Conservation (phyloP, 768 basidiomycete genomes). For the Xerocomellus intermedius region DNA sequence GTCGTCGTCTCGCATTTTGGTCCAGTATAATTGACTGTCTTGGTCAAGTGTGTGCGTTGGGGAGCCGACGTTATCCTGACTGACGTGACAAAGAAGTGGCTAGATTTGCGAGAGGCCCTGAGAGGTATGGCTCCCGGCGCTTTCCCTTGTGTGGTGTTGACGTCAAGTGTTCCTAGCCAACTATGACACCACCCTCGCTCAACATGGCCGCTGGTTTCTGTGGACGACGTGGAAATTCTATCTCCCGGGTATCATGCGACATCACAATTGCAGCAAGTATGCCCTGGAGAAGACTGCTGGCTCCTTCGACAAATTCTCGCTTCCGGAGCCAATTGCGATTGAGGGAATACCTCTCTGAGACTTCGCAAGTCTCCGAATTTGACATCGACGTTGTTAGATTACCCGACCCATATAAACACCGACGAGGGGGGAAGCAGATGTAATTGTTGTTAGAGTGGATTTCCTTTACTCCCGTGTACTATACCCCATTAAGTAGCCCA, state of each 20-base stretch:
- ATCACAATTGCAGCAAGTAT: constrained; percentile 24
- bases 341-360: constrained; percentile 17
- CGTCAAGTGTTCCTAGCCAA: constrained; percentile 43
- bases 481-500: background rate
- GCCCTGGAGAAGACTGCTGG: constrained; percentile 53
- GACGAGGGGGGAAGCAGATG: background rate
- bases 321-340: constrained; percentile 25
- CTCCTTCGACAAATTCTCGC: constrained; percentile 43
- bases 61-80: constrained; percentile 76
- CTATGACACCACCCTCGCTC: constrained; percentile 61
- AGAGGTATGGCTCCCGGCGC: constrained; percentile 40
- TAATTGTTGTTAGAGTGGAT: background rate
- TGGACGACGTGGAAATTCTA: constrained; percentile 70
- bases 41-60: constrained; percentile 69
- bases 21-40: background rate
- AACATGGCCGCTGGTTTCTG: constrained; percentile 66
- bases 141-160: background rate
- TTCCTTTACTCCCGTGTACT: background rate
- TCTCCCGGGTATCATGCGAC: constrained; percentile 42
- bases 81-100: constrained; percentile 67
- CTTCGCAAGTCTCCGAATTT: background rate
- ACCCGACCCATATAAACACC: background rate
- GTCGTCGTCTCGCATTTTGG: background rate
- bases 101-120: constrained; percentile 59
- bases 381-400: constrained; percentile 2